These are phyloP conservation scores for Acanthamoeba castellanii DNA, from an alignment of 208 protist species.

Conservation along the genomic window DNA sequence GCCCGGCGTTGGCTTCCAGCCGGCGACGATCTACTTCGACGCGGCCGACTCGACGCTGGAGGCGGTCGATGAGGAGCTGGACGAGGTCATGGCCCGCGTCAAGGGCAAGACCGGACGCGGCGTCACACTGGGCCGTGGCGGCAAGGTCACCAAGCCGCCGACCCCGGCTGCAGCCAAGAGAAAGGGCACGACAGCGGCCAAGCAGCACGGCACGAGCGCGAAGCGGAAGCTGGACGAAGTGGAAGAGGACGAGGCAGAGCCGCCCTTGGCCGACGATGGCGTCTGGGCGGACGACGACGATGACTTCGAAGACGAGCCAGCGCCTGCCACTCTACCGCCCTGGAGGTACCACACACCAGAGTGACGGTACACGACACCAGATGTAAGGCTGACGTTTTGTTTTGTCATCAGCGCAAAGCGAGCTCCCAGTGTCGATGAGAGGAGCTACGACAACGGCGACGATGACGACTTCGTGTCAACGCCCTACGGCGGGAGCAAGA, in stretches of 20 bases:
- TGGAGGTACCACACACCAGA: not conserved
- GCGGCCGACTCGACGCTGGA: not conserved
- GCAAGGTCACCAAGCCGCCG: not conserved
- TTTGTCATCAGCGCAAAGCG: not conserved
- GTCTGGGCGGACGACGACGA: not conserved
- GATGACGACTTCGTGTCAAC: not conserved
- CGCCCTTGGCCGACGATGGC: not conserved
- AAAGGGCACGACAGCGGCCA: not conserved
- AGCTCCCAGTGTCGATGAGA: not conserved
- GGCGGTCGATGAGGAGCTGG: slow-evolving; percentile 19
- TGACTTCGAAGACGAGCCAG: not conserved
- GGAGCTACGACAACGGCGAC: not conserved
- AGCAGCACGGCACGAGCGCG: not conserved
- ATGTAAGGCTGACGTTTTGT: too few relatives aligned
- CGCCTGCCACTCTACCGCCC: not conserved
- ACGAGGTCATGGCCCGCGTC: not conserved
- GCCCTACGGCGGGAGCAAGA: not conserved
- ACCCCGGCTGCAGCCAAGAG: not conserved
- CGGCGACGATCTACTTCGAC: slow-evolving; percentile 48
- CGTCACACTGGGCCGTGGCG: not conserved
- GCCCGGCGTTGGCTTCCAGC: not conserved
- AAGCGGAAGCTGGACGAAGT: slow-evolving; percentile 6
- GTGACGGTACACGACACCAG: too few relatives aligned
- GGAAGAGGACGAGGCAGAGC: not conserved
- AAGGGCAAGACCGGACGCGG: slow-evolving; percentile 14